A percentile compares a stretch with the other conserved stretches of the same genome.
phyloP scores from a whole-genome alignment of 2,329 filamentous ascomycete genomes.

The Microcera coccophila region DNA sequence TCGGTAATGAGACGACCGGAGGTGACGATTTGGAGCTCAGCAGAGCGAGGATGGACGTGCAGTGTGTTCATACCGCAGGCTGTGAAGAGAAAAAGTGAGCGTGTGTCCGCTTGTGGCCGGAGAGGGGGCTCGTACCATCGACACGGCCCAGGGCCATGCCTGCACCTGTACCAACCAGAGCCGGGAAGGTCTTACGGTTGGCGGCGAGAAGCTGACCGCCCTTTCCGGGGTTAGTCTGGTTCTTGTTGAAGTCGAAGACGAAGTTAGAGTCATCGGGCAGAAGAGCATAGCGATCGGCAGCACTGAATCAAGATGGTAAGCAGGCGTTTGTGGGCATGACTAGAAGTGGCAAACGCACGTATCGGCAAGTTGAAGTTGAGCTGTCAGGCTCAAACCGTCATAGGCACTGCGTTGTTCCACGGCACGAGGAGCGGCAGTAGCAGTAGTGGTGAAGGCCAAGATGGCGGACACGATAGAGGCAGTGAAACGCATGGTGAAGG shows the following conservation, averaged over 20 bases:
- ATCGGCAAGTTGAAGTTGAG: slow-evolving; percentile 39
- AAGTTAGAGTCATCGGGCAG: slow-evolving; percentile 44
- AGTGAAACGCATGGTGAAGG: slow-evolving; percentile 31
- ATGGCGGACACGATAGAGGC: slow-evolving; percentile 33
- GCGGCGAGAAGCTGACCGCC: slow-evolving; percentile 50
- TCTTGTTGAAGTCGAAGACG: slow-evolving; percentile 46
- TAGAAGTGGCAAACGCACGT: slow-evolving; percentile 26
- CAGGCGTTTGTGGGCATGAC: background rate
- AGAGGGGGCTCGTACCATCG: slow-evolving; percentile 27
- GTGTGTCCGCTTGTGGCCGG: rapidly evolving
- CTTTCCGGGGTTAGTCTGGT: slow-evolving; percentile 20
- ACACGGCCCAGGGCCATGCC: slow-evolving; percentile 51
- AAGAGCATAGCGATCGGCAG: slow-evolving; percentile 41
- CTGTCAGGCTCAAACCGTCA: slow-evolving; percentile 33
- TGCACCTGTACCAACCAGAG: slow-evolving; percentile 49
- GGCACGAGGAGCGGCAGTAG: slow-evolving; percentile 26
- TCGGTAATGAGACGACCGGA: slow-evolving; percentile 47
- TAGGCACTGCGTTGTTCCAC: slow-evolving; percentile 9
- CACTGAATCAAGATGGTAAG: slow-evolving; percentile 27
- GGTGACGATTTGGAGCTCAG: slow-evolving; percentile 51
- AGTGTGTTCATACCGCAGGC: slow-evolving; percentile 56
- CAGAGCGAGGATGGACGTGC: slow-evolving; percentile 52
- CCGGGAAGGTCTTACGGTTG: slow-evolving; percentile 55
- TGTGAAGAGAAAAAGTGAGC: slow-evolving; percentile 18
- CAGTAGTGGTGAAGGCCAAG: slow-evolving; percentile 37